phyloP scores from a whole-genome alignment of 2,329 filamentous ascomycete genomes.

The Fusarium virguliforme region DNA sequence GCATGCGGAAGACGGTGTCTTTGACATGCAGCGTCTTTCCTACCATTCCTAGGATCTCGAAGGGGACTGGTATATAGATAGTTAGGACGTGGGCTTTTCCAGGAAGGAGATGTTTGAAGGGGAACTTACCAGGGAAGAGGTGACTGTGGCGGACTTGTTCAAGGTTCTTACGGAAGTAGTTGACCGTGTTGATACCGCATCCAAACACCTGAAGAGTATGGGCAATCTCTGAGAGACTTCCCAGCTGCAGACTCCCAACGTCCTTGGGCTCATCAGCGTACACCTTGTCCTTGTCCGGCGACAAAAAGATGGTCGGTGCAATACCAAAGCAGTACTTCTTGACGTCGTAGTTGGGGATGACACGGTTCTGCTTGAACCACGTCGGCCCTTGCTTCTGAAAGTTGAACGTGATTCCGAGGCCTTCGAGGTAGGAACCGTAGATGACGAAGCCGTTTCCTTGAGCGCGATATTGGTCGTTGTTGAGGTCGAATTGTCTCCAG shows the following conservation, averaged over 20 bases:
- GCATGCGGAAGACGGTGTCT: conserved; percentile 58
- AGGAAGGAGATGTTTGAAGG: background rate
- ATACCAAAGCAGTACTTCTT: conserved; percentile 61
- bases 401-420: conserved; percentile 59
- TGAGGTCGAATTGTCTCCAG: conserved; percentile 61
- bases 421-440: conserved; percentile 52
- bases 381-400: conserved; percentile 59
- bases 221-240: conserved; percentile 54
- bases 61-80: conserved; percentile 19
- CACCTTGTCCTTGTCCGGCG: conserved; percentile 37
- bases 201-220: conserved; percentile 60
- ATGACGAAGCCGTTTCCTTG: conserved; percentile 58
- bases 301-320: conserved; percentile 58
- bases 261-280: conserved; percentile 45
- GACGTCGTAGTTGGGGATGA: conserved; percentile 57
- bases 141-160: conserved; percentile 40
- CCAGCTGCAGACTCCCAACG: conserved; percentile 52
- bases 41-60: conserved; percentile 60
- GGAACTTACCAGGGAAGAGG: conserved; percentile 38
- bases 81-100: background rate
- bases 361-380: conserved; percentile 55
- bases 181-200: conserved; percentile 56
- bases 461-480: conserved; percentile 56
- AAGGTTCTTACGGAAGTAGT: conserved; percentile 49
- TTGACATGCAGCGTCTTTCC: conserved; percentile 56